Evolutionary conservation across 169 alveolate genomes (phyloP).

Genomic region (Plasmodium yoelii): DNA sequence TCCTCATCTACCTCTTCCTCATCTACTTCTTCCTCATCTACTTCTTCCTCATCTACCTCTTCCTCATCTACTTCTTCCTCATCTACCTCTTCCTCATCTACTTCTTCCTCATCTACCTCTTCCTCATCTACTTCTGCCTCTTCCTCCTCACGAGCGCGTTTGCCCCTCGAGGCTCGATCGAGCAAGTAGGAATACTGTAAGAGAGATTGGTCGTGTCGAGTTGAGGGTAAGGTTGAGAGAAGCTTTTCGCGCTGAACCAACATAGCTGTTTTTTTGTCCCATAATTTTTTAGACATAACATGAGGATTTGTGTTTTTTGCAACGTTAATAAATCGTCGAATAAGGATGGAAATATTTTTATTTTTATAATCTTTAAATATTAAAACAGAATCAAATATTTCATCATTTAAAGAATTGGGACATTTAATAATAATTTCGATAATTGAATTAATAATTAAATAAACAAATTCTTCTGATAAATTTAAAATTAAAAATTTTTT

Average conservation of each 20-base stretch:
- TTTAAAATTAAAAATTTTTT: slow-evolving; percentile 19
- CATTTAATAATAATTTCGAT: slow-evolving; percentile 25
- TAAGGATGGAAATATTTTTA: slow-evolving; percentile 18
- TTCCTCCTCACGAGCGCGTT: no score
- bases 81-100: background rate
- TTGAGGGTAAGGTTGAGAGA: background rate
- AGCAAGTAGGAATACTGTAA: slow-evolving; percentile 38
- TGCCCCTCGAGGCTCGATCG: background rate
- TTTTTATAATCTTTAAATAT: slow-evolving; percentile 60
- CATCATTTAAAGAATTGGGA: slow-evolving; percentile 27
- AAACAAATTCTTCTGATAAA: slow-evolving; percentile 49
- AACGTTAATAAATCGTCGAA: slow-evolving; percentile 32
- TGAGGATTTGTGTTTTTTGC: slow-evolving; percentile 32
- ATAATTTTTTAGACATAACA: slow-evolving; percentile 13
- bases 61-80: background rate
- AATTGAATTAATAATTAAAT: slow-evolving; percentile 38
- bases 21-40: background rate
- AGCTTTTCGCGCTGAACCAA: slow-evolving; percentile 20
- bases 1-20: background rate
- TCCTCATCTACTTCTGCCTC: background rate
- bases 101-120: background rate
- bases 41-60: background rate
- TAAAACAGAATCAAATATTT: slow-evolving; percentile 31
- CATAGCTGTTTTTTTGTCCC: slow-evolving; percentile 59
- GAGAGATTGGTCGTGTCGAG: slow-evolving; percentile 8